Evolutionary conservation across 2,329 filamentous ascomycete genomes (phyloP).

Genomic region (Neurospora sp.): DNA sequence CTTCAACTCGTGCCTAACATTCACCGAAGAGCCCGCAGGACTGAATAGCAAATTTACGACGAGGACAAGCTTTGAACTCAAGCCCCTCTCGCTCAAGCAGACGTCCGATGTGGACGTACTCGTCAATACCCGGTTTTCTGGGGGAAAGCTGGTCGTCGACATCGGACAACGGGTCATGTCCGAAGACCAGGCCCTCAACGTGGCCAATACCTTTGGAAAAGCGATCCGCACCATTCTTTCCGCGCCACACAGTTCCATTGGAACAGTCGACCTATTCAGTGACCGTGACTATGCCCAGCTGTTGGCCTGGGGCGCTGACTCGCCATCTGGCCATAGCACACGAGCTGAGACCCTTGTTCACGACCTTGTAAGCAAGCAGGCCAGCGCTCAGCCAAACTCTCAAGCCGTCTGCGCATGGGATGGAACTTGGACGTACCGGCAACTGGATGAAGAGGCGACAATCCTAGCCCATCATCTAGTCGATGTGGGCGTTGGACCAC

Average conservation of each 20-base stretch:
- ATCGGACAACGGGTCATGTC: constrained; percentile 34
- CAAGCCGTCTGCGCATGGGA: constrained; percentile 36
- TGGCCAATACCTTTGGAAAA: constrained; percentile 43
- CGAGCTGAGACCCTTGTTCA: constrained; percentile 34
- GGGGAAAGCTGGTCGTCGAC: constrained; percentile 32
- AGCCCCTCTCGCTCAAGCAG: constrained; percentile 30
- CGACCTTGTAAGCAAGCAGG: constrained; percentile 33
- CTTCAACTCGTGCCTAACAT: constrained; percentile 43
- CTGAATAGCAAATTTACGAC: constrained; percentile 25
- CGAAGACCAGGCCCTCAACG: constrained; percentile 34
- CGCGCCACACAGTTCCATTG: constrained; percentile 31
- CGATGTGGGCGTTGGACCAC: constrained; percentile 38
- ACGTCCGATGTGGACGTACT: constrained; percentile 38
- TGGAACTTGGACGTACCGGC: constrained; percentile 32
- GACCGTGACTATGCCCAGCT: constrained; percentile 46
- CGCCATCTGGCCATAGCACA: constrained; percentile 27
- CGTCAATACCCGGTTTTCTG: constrained; percentile 32
- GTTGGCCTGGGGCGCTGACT: constrained; percentile 39
- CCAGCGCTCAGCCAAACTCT: constrained; percentile 27
- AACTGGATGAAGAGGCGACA: constrained; percentile 29
- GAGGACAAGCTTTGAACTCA: constrained; percentile 21
- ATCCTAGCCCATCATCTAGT: constrained; percentile 36
- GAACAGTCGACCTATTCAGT: constrained; percentile 42
- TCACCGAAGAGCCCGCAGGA: constrained; percentile 30
- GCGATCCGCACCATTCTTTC: constrained; percentile 40